Evolutionary conservation across 1,284 basidiomycete species (phyloP), one percentile per base, ranked within the genome.

Genomic region (Puccinia hordei): DNA sequence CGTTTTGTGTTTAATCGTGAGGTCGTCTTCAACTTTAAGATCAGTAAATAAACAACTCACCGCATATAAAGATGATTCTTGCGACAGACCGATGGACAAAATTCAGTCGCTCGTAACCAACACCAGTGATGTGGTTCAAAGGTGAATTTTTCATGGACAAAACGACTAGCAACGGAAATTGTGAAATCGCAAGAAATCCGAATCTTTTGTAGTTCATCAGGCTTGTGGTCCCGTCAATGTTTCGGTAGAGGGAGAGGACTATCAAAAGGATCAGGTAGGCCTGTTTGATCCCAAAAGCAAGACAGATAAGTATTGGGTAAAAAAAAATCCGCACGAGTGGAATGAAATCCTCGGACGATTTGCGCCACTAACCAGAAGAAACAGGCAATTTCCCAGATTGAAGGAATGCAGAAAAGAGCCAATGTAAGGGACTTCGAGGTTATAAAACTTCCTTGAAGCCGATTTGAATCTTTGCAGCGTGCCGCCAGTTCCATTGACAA

Each of bases 131-230:
- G 19, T 63, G 44, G 22, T 46, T 68, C 15, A 80, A 51, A n/a
- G 77, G 77, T 12, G 44, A 59, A 63, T 80, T 80, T 27, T 80
- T 80, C 68, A 80, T 80, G 12, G 49, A 41, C n/a, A 80, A 51
- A 0, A 22, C 53, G 55, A 80, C 72, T n/a, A 61, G 46, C 12
- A 80, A 33, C 13, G 77, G 77, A 44, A 80, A 59, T 80, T 80
- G 77, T 33, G 77, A 46, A 63, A 80, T 46, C 12, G 77, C 77
- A 27, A 80, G 22, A 22, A 61, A 63, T 3, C 77, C 77, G 51
- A 80, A 80, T n/a, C 77, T 38, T 38, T 65, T 72, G 41, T 61
- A 72, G 33, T 80, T 80, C 38, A n/a, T 46, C 13, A 65, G n/a
- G 57, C 77, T 78, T 19, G 5, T 27, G n/a, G 27, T 24, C 24